These are phyloP conservation scores for Paecilomyces niveus DNA, from an alignment of 2,329 filamentous ascomycete species.

Conservation along the genomic window DNA sequence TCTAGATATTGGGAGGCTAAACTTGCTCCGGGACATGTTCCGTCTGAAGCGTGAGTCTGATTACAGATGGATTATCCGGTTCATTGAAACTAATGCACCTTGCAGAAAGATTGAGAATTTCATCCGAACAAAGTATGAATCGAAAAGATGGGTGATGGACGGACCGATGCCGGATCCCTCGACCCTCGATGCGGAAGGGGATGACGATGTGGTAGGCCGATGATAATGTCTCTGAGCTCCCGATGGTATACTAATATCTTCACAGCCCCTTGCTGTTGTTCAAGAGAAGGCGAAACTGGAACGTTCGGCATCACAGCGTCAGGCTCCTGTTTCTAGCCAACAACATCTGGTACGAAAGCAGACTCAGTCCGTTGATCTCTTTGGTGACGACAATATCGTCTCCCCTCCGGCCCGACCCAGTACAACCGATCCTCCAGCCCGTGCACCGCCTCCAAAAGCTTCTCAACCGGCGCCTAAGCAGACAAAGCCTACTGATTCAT, in stretches of 20 bases:
- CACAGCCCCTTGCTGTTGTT: constrained; percentile 57
- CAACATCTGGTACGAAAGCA: constrained; percentile 35
- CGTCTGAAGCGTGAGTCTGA: constrained; percentile 63
- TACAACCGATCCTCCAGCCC: constrained; percentile 60
- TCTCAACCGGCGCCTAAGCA: constrained; percentile 50
- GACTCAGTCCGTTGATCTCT: constrained; percentile 63
- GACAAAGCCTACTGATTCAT: constrained; percentile 72
- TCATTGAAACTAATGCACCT: constrained; percentile 4
- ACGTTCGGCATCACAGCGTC: constrained; percentile 49
- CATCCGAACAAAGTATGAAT: constrained; percentile 97
- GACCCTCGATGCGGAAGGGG: constrained; percentile 72
- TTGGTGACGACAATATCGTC: constrained; percentile 62
- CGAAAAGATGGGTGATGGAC: constrained; percentile 99
- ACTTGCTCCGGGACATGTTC: constrained; percentile 80
- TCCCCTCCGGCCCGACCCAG: constrained; percentile 62
- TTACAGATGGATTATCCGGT: background rate
- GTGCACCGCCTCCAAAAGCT: constrained; percentile 57
- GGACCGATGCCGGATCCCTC: constrained; percentile 90
- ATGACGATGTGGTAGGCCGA: constrained; percentile 69
- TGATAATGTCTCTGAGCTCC: constrained; percentile 17
- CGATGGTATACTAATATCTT: constrained; percentile 12
- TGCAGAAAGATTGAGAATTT: constrained; percentile 94
- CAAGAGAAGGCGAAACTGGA: constrained; percentile 65
- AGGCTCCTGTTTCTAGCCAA: constrained; percentile 36
- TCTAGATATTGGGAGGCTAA: constrained; percentile 85